Base-by-base conservation (phyloP, 768 basidiomycete species). In the Pholiota microspora region DNA sequence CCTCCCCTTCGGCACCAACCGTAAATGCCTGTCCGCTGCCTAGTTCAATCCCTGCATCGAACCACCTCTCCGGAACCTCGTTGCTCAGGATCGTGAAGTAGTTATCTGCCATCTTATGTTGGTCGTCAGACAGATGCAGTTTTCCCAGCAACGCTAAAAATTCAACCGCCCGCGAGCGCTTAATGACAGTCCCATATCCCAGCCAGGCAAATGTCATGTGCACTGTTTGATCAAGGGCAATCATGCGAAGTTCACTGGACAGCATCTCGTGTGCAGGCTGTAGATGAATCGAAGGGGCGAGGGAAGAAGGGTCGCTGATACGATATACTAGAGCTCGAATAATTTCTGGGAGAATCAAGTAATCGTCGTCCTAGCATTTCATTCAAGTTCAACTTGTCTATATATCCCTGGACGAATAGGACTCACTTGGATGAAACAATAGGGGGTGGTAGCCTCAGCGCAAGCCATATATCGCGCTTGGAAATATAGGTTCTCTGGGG, bases 21-120 rank as follows among this genome's bases (percentile, higher is more conserved):
- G 85, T 87, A 62, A 88, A 89, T 6, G 83, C 75, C 49, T 81
- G 69, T 0, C 82, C 84, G 3, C 83, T 83, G 31, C 74, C 80
- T 3, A 88, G 73, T 53, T 79, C 77, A 42, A 84, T 76, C n/a
- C 80, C 80, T 56, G 82, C 78, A 58, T 85, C 82, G 52, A 85
- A 79, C 85, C 86, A 87, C 8, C 77, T 67, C 63, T 86, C 83
- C 1, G 84, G 79, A 35, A 79, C 62, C 16, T 65, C 67, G 62
- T 86, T 88, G 51, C 70, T 72, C 45, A 88, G 66, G 47, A 88
- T 69, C 1, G 84, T 73, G 62, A 79, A 88, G 59, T 86, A 86
- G 56, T 88, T 88, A 63, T 88, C 87, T 3, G 85, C 83, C 84
- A 86, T 87, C 59, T 78, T 74, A 61, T 74, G 68, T 58, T 85